A percentile compares a stretch with the other conserved stretches of the same genome.
Conservation (phyloP, 1,284 basidiomycete species). For the Moniliophthora roreri region DNA sequence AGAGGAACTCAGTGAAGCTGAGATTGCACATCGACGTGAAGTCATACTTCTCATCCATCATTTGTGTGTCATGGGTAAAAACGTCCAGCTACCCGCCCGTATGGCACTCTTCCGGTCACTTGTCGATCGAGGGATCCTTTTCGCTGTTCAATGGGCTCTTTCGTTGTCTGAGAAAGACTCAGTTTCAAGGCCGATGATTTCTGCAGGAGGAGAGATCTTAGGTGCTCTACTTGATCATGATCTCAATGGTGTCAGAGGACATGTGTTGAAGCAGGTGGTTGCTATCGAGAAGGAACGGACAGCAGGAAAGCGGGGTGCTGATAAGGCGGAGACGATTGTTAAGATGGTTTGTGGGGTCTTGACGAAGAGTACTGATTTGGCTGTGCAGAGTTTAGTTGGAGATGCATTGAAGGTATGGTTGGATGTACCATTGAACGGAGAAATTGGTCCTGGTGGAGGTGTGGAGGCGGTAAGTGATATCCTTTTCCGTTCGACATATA, state of each 20-base stretch:
- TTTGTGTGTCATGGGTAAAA: slow-evolving; percentile 94
- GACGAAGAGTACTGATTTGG: slow-evolving; percentile 78
- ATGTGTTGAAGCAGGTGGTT: slow-evolving; percentile 80
- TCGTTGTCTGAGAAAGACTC: slow-evolving; percentile 49
- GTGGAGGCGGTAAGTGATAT: slow-evolving; percentile 34
- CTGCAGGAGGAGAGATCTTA: slow-evolving; percentile 87
- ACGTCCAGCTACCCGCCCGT: slow-evolving; percentile 87
- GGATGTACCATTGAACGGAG: slow-evolving; percentile 56
- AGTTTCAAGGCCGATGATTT: slow-evolving; percentile 56
- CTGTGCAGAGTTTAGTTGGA: slow-evolving; percentile 87
- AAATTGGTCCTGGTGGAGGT: slow-evolving; percentile 24
- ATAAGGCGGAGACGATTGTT: slow-evolving; percentile 74
- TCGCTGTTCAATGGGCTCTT: slow-evolving; percentile 91
- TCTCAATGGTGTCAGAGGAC: slow-evolving; percentile 80
- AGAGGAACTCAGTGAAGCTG: slow-evolving; percentile 46
- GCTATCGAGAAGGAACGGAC: slow-evolving; percentile 61
- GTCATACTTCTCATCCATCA: slow-evolving; percentile 90
- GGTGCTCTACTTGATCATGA: slow-evolving; percentile 91
- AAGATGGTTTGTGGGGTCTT: slow-evolving; percentile 78
- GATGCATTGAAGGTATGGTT: slow-evolving; percentile 88
- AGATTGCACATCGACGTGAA: slow-evolving; percentile 61
- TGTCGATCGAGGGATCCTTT: slow-evolving; percentile 86
- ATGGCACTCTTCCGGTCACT: slow-evolving; percentile 88
- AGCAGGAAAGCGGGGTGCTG: slow-evolving; percentile 51
- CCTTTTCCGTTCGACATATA: neutral